phyloP scores from a whole-genome alignment of 441 rosid species.

The Erysimum pusillum region DNA sequence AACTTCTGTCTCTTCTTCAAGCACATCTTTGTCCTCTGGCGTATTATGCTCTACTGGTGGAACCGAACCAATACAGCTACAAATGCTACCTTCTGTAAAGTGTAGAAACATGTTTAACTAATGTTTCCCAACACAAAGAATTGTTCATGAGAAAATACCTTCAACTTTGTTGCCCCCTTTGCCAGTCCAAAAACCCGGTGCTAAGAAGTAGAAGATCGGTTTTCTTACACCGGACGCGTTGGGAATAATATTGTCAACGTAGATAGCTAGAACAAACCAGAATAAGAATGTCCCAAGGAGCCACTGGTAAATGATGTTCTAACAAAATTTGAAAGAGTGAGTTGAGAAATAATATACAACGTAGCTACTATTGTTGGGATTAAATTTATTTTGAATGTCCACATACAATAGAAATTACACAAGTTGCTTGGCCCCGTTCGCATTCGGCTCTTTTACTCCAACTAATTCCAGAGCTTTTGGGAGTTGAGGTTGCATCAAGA shows the following conservation, averaged over 20 bases:
- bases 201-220: slow-evolving; percentile 72
- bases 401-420: slow-evolving; percentile 80
- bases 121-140: no score
- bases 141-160: no score
- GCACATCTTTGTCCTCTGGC: slow-evolving; percentile 89
- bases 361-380: not conserved
- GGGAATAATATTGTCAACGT: slow-evolving; percentile 86
- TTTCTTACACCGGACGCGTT: slow-evolving; percentile 88
- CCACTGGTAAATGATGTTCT: slow-evolving; percentile 79
- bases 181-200: slow-evolving; percentile 90
- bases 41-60: slow-evolving; percentile 59
- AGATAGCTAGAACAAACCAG: slow-evolving; percentile 83
- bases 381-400: not conserved
- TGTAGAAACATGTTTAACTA: slow-evolving; percentile 37
- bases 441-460: slow-evolving; percentile 77
- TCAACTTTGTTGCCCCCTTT: slow-evolving; percentile 70
- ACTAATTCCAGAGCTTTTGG: slow-evolving; percentile 69
- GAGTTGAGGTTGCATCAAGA: slow-evolving; percentile 60
- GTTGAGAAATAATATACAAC: slow-evolving; percentile 19
- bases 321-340: slow-evolving; percentile 39
- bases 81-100: slow-evolving; percentile 78
- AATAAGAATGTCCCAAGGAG: slow-evolving; percentile 64
- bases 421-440: slow-evolving; percentile 45
- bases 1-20: slow-evolving; percentile 78
- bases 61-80: slow-evolving; percentile 74